These are phyloP conservation scores for Leccinum cinnamomeum DNA, from an alignment of 1,284 basidiomycete species.

Conservation along the genomic window DNA sequence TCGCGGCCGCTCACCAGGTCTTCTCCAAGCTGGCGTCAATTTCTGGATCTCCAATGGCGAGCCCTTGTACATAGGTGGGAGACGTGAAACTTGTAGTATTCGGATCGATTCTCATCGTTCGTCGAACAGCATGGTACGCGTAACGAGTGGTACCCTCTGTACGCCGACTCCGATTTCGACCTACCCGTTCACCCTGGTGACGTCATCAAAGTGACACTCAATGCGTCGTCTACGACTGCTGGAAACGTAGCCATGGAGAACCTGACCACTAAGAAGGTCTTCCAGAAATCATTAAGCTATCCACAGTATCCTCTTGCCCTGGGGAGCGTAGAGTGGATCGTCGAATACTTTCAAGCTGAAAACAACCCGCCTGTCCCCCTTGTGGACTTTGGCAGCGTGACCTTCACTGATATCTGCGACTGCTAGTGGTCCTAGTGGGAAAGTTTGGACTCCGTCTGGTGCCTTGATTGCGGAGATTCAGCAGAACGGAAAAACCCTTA, in stretches of 20 bases:
- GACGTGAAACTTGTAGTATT: neutral
- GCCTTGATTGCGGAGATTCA: slow-evolving; percentile 17
- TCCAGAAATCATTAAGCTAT: slow-evolving; percentile 11
- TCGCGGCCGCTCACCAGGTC: slow-evolving; percentile 12
- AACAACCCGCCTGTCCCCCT: neutral
- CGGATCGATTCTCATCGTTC: neutral
- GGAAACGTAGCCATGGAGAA: slow-evolving; percentile 22
- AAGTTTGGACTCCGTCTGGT: slow-evolving; percentile 15
- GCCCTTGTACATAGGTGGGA: slow-evolving; percentile 17
- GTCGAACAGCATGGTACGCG: slow-evolving; percentile 23
- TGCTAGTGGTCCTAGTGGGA: slow-evolving; percentile 10
- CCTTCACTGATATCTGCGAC: slow-evolving; percentile 17
- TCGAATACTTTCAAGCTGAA: slow-evolving; percentile 21
- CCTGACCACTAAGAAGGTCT: slow-evolving; percentile 13
- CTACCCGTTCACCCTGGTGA: slow-evolving; percentile 18
- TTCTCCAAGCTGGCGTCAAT: slow-evolving; percentile 27
- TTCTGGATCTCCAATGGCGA: slow-evolving; percentile 1
- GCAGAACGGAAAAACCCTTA: slow-evolving; percentile 18
- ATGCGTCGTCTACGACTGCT: slow-evolving; percentile 20
- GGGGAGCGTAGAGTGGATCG: slow-evolving; percentile 28
- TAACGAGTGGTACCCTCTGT: slow-evolving; percentile 19
- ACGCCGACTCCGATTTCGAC: neutral
- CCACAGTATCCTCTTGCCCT: slow-evolving; percentile 18
- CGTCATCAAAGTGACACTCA: slow-evolving; percentile 17
- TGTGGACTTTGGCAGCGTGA: slow-evolving; percentile 23